A percentile compares a stretch with the other conserved stretches of the same genome.
phyloP scores from a whole-genome alignment of 306 rosid genomes.

The Casuarina equisetifolia region DNA sequence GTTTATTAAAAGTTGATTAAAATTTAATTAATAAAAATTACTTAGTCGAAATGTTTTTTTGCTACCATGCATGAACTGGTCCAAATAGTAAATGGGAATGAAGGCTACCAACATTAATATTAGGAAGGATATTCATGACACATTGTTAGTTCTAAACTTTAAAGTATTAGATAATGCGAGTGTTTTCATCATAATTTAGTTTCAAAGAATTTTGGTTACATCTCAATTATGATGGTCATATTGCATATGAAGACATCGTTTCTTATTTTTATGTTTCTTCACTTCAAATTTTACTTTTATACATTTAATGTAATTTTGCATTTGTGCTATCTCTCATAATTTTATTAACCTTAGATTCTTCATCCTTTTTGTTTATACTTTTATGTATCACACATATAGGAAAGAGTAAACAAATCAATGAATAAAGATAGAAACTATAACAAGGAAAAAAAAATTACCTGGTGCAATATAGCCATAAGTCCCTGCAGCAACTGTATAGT shows the following conservation, averaged over 20 bases:
- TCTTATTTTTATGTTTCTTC: too few relatives aligned
- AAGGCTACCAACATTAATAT: not conserved
- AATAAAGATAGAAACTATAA: not conserved
- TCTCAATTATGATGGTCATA: not conserved
- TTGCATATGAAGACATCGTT: too few relatives aligned
- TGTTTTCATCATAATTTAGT: too few relatives aligned
- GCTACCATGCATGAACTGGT: not conserved
- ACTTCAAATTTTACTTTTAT: too few relatives aligned
- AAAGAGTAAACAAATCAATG: not conserved
- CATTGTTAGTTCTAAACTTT: not conserved
- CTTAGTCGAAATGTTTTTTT: not conserved
- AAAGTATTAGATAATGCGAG: not conserved
- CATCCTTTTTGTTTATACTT: not conserved
- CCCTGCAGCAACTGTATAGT: not conserved
- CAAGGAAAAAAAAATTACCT: slow-evolving; percentile 5
- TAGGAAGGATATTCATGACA: not conserved
- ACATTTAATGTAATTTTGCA: too few relatives aligned
- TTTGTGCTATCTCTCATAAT: too few relatives aligned
- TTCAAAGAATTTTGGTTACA: too few relatives aligned
- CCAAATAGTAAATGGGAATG: not conserved
- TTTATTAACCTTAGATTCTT: not conserved
- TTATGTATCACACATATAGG: not conserved
- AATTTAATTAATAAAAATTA: not conserved
- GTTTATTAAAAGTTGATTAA: not conserved
- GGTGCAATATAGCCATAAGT: slow-evolving; percentile 22